A percentile compares a stretch with the other conserved stretches of the same genome.
Evolutionary conservation across 1,284 basidiomycete genomes (phyloP).

Genomic region (Ustilago shanxiensis): DNA sequence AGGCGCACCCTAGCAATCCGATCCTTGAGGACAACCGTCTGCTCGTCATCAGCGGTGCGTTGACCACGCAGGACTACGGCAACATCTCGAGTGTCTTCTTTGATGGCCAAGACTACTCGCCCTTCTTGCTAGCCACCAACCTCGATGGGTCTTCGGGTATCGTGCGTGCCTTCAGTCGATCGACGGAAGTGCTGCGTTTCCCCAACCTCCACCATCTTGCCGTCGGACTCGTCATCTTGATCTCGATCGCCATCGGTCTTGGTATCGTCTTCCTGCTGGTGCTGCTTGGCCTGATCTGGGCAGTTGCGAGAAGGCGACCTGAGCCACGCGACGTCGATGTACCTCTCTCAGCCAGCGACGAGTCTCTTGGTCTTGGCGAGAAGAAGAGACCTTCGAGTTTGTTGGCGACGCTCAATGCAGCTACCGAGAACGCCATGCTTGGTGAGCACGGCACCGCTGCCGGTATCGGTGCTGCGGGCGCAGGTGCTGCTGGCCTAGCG

Average conservation of each 20-base stretch:
- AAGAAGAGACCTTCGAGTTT: slow-evolving; percentile 61
- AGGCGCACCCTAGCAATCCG: slow-evolving; percentile 78
- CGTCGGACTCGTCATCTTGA: slow-evolving; percentile 91
- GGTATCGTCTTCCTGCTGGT: slow-evolving; percentile 93
- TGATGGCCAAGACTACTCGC: slow-evolving; percentile 85
- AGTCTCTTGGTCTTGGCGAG: slow-evolving; percentile 53
- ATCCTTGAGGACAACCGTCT: slow-evolving; percentile 87
- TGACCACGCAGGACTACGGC: slow-evolving; percentile 78
- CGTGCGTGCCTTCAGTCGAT: slow-evolving; percentile 79
- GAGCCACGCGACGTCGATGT: slow-evolving; percentile 48
- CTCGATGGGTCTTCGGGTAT: slow-evolving; percentile 79
- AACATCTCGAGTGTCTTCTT: slow-evolving; percentile 80
- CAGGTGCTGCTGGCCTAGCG: slow-evolving; percentile 41
- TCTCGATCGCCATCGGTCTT: slow-evolving; percentile 95
- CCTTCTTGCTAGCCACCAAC: slow-evolving; percentile 82
- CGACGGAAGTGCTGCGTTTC: slow-evolving; percentile 73
- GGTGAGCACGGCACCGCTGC: slow-evolving; percentile 83
- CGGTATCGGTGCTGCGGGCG: slow-evolving; percentile 60
- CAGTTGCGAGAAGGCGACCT: slow-evolving; percentile 79
- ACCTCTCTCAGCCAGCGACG: slow-evolving; percentile 53
- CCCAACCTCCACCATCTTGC: slow-evolving; percentile 74
- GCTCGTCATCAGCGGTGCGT: slow-evolving; percentile 86
- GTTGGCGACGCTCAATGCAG: slow-evolving; percentile 67
- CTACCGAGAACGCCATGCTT: slow-evolving; percentile 86
- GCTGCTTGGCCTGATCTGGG: slow-evolving; percentile 88